A percentile compares a stretch with the other conserved stretches of the same genome.
These are phyloP conservation scores for Candida yuanshanica DNA, from an alignment of 805 yeast species.

Conservation along the genomic window DNA sequence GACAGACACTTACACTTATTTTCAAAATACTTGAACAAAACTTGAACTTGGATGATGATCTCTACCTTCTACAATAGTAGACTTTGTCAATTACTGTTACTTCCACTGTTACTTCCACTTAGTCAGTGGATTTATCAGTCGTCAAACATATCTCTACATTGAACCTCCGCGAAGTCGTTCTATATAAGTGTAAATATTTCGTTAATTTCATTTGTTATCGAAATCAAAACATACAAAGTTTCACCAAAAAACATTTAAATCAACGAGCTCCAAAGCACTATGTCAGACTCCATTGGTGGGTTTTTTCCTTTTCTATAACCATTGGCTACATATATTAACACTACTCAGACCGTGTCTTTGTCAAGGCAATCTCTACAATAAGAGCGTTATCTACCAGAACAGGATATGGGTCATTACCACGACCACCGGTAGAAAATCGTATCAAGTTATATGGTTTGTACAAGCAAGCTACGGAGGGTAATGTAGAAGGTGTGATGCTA, in stretches of 20 bases:
- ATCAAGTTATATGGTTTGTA: slow-evolving; percentile 73
- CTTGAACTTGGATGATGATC: not conserved
- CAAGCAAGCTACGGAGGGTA: slow-evolving; percentile 85
- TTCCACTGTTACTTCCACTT: too few relatives aligned
- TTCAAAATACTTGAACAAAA: not conserved
- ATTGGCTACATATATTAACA: not conserved
- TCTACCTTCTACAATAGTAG: not conserved
- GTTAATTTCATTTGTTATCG: slow-evolving; percentile 1
- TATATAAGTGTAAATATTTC: not conserved
- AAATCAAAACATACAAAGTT: not conserved
- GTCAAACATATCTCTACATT: too few relatives aligned
- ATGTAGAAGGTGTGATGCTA: slow-evolving; percentile 62
- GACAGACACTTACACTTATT: slow-evolving; percentile 35
- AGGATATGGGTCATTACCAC: slow-evolving; percentile 56
- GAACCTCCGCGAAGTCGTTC: not conserved
- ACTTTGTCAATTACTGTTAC: too few relatives aligned
- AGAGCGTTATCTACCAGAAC: slow-evolving; percentile 63
- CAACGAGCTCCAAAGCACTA: not conserved
- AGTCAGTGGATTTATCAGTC: not conserved
- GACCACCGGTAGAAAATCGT: slow-evolving; percentile 71
- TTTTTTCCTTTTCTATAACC: not conserved
- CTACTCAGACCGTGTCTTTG: slow-evolving; percentile 63
- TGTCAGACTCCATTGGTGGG: slow-evolving; percentile 16
- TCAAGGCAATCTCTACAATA: slow-evolving; percentile 76
- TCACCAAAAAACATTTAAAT: not conserved